A percentile compares a stretch with the other conserved stretches of the same genome.
These are phyloP conservation scores for Pyrus hybrid DNA, from an alignment of 331 rosid species.

Conservation along the genomic window DNA sequence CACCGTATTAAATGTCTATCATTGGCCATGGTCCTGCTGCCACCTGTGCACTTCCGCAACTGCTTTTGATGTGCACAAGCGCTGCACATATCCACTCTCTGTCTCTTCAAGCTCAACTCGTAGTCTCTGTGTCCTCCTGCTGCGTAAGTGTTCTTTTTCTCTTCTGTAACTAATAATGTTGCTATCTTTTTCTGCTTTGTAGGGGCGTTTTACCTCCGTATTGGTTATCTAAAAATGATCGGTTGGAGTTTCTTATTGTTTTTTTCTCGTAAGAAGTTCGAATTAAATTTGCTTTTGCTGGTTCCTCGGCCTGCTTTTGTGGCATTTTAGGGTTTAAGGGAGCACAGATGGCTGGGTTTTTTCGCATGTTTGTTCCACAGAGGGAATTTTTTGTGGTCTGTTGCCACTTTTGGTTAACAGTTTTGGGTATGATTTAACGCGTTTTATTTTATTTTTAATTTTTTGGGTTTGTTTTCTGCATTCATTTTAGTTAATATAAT, in stretches of 20 bases:
- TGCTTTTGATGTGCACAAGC: not conserved
- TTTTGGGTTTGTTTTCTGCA: too few relatives aligned
- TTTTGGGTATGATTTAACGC: not conserved
- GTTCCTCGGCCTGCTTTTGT: not conserved
- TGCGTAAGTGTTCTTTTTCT: not conserved
- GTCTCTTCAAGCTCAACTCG: not conserved
- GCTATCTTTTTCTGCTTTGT: not conserved
- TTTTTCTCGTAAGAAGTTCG: not conserved
- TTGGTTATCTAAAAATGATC: not conserved
- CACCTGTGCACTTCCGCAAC: slow-evolving; percentile 10
- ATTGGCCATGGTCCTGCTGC: slow-evolving; percentile 14
- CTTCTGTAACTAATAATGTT: not conserved
- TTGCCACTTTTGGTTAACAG: not conserved
- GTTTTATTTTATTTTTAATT: too few relatives aligned
- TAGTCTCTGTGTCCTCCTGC: not conserved
- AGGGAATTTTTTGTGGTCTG: not conserved
- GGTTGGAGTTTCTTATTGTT: not conserved
- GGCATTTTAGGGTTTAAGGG: not conserved
- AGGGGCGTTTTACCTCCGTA: not conserved
- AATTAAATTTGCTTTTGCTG: not conserved
- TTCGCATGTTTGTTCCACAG: not conserved
- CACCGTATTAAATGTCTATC: slow-evolving; percentile 10
- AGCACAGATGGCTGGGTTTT: not conserved
- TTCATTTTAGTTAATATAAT: too few relatives aligned
- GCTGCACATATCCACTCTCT: not conserved